phyloP scores from a whole-genome alignment of 345 rosid species.

The Psidium friedrichsthalianum region DNA sequence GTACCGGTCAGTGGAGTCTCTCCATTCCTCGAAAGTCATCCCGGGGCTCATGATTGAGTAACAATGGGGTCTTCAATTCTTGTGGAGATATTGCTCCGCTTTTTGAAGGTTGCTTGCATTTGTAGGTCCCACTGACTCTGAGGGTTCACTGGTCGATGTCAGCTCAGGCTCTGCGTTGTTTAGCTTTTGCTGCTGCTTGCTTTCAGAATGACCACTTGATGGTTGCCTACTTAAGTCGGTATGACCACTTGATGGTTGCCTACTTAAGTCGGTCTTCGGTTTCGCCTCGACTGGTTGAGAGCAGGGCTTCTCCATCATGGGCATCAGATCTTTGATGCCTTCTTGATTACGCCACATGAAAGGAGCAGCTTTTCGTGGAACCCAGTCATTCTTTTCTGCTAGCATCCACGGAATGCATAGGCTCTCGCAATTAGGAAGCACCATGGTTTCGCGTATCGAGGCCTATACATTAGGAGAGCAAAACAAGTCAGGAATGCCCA shows the following conservation, averaged over 20 bases:
- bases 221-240: slow-evolving; percentile 5
- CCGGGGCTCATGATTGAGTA: slow-evolving; percentile 18
- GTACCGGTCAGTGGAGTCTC: slow-evolving; percentile 11
- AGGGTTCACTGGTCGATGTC: slow-evolving; percentile 8
- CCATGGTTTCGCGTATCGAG: slow-evolving; percentile 60
- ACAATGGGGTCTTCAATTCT: slow-evolving; percentile 46
- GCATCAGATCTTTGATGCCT: slow-evolving; percentile 18
- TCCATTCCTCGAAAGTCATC: slow-evolving; percentile 13
- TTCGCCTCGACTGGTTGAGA: slow-evolving; percentile 27
- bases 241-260: slow-evolving; percentile 4
- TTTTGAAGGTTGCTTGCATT: slow-evolving; percentile 7
- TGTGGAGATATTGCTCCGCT: slow-evolving; percentile 26
- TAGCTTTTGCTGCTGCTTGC: slow-evolving; percentile 18
- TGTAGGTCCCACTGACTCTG: slow-evolving; percentile 3
- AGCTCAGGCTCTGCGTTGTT: slow-evolving; percentile 13
- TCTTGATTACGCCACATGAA: slow-evolving; percentile 83
- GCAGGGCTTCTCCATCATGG: slow-evolving; percentile 7
- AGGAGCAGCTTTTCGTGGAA: slow-evolving; percentile 63
- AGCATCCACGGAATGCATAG: slow-evolving; percentile 73
- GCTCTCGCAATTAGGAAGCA: slow-evolving; percentile 86
- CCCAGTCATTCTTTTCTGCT: slow-evolving; percentile 92
- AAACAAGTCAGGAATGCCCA: neutral
- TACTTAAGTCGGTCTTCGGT: slow-evolving; percentile 14
- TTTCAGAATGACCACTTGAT: slow-evolving; percentile 17
- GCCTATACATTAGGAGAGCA: slow-evolving; percentile 16